Evolutionary conservation across 345 rosid species (phyloP), one percentile per base, ranked within the genome.

Genomic region (Anacardium occidentale): DNA sequence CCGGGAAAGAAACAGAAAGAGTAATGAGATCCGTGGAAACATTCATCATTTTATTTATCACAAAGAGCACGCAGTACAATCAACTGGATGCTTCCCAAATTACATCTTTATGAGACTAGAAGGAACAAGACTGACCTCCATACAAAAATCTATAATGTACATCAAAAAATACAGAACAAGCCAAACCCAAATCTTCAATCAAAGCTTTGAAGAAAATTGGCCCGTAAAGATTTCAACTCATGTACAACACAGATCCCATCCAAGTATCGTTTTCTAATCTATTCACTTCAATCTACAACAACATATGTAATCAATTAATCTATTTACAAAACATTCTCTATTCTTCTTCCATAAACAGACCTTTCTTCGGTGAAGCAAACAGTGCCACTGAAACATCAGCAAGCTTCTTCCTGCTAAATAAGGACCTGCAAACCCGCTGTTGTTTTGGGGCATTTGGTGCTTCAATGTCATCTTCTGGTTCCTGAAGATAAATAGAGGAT

Each of bases 401-500:
- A 1, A 91, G 77, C 13, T 78, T 83, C 57, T 77, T 84, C 72
- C 83, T 51, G 65, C 76, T 76, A 42, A 83, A 57, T 66, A 75
- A 75, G 0, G 81, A 71, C 78, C 78, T 84, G 58, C 15, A 42
- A 2, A 57, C 40, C 61, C 90, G 69, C 51, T 52, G 15, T 5
- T 78, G 80, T 70, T 57, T 74, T 8, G 94, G 98, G 5, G 97
- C 97, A 1, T 87, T 78, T 0, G 98, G 98, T 14, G 91, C 75
- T 75, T 92, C 90, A 13, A 83, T 60, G 1, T 83, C 93, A 9
- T 75, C 42, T 37, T 37, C 87, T 17, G 80, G 69, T 55, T 67
- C 71, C 17, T 82, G 70, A 10, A 69, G 65, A 60, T 80, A 84
- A 0, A 85, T 13, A 0, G 88, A 72, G 68, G 58, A 67, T 72